A percentile compares a stretch with the other conserved stretches of the same genome.
phyloP scores from a whole-genome alignment of 1,284 basidiomycete genomes.

The Marasmius sp. region DNA sequence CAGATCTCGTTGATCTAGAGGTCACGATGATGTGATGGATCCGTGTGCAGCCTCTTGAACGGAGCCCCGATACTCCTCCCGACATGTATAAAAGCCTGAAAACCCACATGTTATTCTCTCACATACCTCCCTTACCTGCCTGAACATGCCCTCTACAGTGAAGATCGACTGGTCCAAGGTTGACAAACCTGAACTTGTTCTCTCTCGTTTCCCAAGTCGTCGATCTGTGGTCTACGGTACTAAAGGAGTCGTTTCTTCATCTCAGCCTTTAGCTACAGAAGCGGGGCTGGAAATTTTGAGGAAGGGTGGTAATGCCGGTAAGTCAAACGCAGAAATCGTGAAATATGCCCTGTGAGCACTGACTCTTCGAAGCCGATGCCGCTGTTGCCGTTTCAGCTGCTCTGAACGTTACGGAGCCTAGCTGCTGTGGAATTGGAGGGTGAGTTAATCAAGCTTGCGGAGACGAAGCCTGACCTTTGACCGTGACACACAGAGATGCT shows the following conservation, averaged over 20 bases:
- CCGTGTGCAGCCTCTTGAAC: background rate
- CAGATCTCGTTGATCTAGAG: background rate
- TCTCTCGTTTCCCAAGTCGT: constrained; percentile 67
- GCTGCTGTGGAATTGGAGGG: constrained; percentile 82
- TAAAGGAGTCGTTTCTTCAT: constrained; percentile 87
- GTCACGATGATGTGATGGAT: too few species aligned
- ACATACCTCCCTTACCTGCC: constrained; percentile 1
- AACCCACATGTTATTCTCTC: background rate
- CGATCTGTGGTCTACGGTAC: constrained; percentile 80
- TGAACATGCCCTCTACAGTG: constrained; percentile 37
- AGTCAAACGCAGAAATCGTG: constrained; percentile 6
- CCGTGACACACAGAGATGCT: constrained; percentile 60
- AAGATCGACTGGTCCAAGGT: constrained; percentile 70
- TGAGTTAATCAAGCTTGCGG: constrained; percentile 28
- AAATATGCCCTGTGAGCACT: background rate
- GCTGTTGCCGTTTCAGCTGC: constrained; percentile 85
- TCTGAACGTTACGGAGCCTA: constrained; percentile 85
- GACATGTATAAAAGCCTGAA: background rate
- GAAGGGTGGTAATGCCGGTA: constrained; percentile 91
- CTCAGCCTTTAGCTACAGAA: constrained; percentile 87
- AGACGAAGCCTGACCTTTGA: background rate
- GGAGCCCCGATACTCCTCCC: background rate
- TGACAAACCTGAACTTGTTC: constrained; percentile 55
- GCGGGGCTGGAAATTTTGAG: constrained; percentile 88
- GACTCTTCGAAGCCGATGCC: constrained; percentile 52